Conservation (phyloP, 176 grass and related monocot species). For the Aechmea fasciata region DNA sequence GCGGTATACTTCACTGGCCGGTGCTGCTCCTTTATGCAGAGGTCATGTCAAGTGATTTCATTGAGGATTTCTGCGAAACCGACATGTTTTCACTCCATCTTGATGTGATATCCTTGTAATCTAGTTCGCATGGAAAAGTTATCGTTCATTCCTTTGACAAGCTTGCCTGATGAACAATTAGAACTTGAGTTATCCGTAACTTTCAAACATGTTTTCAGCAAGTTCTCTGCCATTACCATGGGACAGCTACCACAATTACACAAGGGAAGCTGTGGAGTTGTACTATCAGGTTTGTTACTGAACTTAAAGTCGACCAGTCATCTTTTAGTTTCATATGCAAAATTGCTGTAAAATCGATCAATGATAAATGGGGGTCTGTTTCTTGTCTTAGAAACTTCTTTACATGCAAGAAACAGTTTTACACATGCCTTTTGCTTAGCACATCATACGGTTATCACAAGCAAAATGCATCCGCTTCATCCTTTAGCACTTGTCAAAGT, state of each 20-base stretch:
- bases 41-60: conserved; percentile 91
- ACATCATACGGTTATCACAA: no score
- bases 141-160: neutral
- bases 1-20: conserved; percentile 71
- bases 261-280: conserved; percentile 63
- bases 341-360: neutral
- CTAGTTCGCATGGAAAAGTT: conserved; percentile 2
- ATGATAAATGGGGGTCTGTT: neutral
- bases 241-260: conserved; percentile 69
- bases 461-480: no score
- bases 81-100: conserved; percentile 56
- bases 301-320: neutral
- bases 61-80: conserved; percentile 76
- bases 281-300: conserved; percentile 66
- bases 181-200: conserved; percentile 33
- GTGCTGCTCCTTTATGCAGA: conserved; percentile 83
- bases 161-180: neutral
- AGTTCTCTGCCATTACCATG: conserved; percentile 67
- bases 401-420: neutral
- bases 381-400: neutral
- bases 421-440: no score
- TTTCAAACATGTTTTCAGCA: conserved; percentile 77
- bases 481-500: neutral
- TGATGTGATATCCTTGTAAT: conserved; percentile 73
- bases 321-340: neutral